Evolutionary conservation across 2,329 filamentous ascomycete genomes (phyloP).

Genomic region (Trichoderma arundinaceum): DNA sequence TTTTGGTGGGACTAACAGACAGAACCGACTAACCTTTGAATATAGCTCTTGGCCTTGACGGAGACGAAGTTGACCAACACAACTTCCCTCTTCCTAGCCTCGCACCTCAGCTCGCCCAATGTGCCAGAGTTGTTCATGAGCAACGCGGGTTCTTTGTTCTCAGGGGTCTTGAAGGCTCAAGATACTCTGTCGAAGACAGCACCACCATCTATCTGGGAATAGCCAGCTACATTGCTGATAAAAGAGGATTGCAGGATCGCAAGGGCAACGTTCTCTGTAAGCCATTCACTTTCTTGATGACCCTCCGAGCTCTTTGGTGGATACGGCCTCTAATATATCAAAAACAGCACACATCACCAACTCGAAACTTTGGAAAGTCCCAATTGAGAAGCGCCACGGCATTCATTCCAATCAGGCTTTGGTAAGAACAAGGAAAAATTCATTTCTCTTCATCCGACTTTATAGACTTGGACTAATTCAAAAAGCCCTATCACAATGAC

Average conservation of each 20-base stretch:
- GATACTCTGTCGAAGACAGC: conserved; percentile 59
- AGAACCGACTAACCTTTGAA: conserved; percentile 36
- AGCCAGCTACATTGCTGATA: conserved; percentile 60
- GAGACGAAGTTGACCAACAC: conserved; percentile 44
- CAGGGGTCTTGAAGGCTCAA: conserved; percentile 56
- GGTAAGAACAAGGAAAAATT: conserved; percentile 44
- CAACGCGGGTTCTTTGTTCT: conserved; percentile 60
- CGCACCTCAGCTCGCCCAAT: conserved; percentile 43
- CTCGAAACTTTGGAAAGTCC: conserved; percentile 52
- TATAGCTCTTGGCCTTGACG: conserved; percentile 43
- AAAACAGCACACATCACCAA: conserved; percentile 55
- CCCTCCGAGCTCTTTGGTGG: not conserved
- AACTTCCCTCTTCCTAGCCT: conserved; percentile 52
- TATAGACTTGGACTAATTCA: not conserved
- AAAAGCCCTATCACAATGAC: conserved; percentile 55
- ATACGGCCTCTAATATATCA: not conserved
- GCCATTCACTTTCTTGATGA: conserved; percentile 33
- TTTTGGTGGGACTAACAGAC: conserved; percentile 35
- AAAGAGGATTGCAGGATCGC: conserved; percentile 57
- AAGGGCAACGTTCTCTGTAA: conserved; percentile 55
- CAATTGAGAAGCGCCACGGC: conserved; percentile 52
- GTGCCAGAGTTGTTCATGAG: conserved; percentile 46
- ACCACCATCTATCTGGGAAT: conserved; percentile 62
- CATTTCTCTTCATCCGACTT: conserved; percentile 18
- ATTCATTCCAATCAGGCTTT: conserved; percentile 56